These are phyloP conservation scores for Syncephalastrum sp. DNA, from an alignment of 371 early-diverging fungal genomes.

Conservation along the genomic window DNA sequence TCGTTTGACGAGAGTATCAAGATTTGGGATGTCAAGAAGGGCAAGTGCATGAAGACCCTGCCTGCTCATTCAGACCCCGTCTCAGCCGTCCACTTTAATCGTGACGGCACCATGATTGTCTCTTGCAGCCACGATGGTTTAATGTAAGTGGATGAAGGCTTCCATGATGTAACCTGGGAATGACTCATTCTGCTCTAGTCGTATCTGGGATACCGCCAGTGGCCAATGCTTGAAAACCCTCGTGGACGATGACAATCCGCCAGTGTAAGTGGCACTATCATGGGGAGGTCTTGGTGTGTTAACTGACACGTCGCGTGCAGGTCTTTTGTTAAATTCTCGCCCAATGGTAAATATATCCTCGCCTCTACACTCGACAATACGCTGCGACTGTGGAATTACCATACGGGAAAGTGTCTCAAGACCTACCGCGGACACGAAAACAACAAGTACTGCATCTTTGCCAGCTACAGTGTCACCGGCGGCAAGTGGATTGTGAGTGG, in stretches of 20 bases:
- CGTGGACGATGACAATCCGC: conserved; percentile 91
- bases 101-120: conserved; percentile 96
- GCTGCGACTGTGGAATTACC: conserved; percentile 92
- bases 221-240: conserved; percentile 96
- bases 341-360: conserved; percentile 97
- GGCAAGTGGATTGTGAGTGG: conserved; percentile 97
- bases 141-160: conserved; percentile 59
- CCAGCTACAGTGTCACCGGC: conserved; percentile 89
- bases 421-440: conserved; percentile 92
- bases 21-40: conserved; percentile 95
- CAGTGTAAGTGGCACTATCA: conserved; percentile 63
- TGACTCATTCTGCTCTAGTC: conserved; percentile 44
- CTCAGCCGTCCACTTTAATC: conserved; percentile 91
- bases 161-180: no score
- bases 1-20: conserved; percentile 95
- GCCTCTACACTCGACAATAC: conserved; percentile 93
- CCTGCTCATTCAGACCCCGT: conserved; percentile 98
- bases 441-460: conserved; percentile 89
- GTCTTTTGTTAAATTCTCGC: conserved; percentile 97
- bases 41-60: conserved; percentile 88
- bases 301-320: conserved; percentile 25
- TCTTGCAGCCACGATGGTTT: conserved; percentile 94
- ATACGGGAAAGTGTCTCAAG: conserved; percentile 91
- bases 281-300: not conserved
- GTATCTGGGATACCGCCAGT: conserved; percentile 96